Base-by-base conservation (phyloP, 768 basidiomycete genomes). In the Leccinum variicolor region DNA sequence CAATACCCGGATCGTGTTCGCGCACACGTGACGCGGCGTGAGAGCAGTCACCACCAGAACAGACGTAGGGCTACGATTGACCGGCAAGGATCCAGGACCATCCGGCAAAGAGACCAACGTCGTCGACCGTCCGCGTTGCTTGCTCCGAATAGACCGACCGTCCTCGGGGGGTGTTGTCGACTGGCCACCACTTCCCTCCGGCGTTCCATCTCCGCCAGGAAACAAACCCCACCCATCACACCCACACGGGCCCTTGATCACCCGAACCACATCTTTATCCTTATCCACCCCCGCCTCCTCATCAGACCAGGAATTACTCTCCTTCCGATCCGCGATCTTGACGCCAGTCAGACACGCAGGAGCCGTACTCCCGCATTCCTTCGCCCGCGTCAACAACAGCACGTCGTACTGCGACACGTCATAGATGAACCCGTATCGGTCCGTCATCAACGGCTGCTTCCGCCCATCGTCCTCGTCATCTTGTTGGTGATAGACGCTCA, bases 401-500 rank as follows among this genome's bases (percentile, higher is more conserved):
- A 90, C 79, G 64, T 95, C 93, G 64, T 93, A 92, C 63, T 85
- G 81, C 3, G 86, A 84, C 1, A 93, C 81, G 62, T 94, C 92
- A 58, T 94, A 94, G 71, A 94, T 87, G 75, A 95, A 95, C 0
- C 94, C 94, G 65, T 87, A 95, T 6, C 92, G 85, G 60, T 95
- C 94, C 19, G 92, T 92, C 56, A 94, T 39, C 39, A 39, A 74
- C 3, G 83, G 83, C 50, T 82, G 77, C 52, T 81, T 79, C 39
- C 39, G n/a, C 56, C 74, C 79, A 62, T 79, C 77, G 34, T 83
- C 81, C 39, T 39, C 39, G 47, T 79, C 78, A 19, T 31, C 29
- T 31, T 11, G 29, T 31, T 11, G 29, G 29, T 77, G 77, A 51
- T 82, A 77, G 19, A 79, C 72, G 17, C 74, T 78, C 62, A 81